Evolutionary conservation across 148 eudicot genomes (phyloP).

Genomic region (Amaranthus cruentus): DNA sequence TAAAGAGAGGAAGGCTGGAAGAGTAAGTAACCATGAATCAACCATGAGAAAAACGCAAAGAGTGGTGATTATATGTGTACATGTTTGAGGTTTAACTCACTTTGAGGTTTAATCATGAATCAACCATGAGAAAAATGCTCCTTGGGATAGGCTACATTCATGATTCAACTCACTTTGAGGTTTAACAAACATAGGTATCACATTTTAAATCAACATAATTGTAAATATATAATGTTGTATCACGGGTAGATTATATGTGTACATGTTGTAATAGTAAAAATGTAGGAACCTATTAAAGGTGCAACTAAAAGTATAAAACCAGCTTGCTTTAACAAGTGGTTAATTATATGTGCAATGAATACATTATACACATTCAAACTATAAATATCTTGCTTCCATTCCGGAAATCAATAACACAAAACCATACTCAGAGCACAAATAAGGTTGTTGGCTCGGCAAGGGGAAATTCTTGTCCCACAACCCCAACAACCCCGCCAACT

Average conservation of each 20-base stretch:
- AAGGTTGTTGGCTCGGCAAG: conserved; percentile 6
- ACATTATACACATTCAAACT: background rate
- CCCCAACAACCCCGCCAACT: background rate
- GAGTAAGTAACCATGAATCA: background rate
- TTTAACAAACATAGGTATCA: too few species aligned
- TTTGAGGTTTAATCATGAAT: too few species aligned
- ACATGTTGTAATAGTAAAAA: background rate
- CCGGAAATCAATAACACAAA: background rate
- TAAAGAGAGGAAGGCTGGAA: too few species aligned
- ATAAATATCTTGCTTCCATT: background rate
- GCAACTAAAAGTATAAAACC: conserved; percentile 2
- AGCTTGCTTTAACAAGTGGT: conserved; percentile 1
- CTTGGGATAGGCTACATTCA: too few species aligned
- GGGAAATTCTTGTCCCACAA: background rate
- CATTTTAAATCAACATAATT: too few species aligned
- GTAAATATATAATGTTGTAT: background rate
- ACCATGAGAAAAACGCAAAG: background rate
- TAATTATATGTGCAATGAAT: conserved; percentile 2
- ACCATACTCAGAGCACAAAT: background rate
- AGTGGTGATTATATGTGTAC: background rate
- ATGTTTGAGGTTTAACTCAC: too few species aligned
- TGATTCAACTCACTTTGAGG: too few species aligned
- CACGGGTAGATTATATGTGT: background rate
- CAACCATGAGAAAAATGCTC: too few species aligned
- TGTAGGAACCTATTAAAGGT: background rate